phyloP scores from a whole-genome alignment of 2,329 filamentous ascomycete genomes.

The Penicillium sp. region DNA sequence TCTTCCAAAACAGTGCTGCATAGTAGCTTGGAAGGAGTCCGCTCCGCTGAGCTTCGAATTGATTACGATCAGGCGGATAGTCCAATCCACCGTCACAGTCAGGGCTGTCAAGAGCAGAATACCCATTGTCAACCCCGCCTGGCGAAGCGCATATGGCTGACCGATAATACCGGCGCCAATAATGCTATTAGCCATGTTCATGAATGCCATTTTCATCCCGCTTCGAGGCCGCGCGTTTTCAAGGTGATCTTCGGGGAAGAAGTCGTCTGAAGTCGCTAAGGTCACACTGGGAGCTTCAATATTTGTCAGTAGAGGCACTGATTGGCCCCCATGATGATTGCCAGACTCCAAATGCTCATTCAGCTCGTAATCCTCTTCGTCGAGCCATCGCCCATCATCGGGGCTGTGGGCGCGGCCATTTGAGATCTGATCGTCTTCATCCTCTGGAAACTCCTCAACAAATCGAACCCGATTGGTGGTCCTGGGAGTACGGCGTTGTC shows the following conservation, averaged over 20 bases:
- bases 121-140: conserved; percentile 82
- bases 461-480: conserved; percentile 75
- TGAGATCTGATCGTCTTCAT: conserved; percentile 26
- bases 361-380: conserved; percentile 61
- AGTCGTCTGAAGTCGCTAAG: conserved; percentile 60
- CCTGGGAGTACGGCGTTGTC: conserved; percentile 51
- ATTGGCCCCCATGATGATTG: conserved; percentile 47
- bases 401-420: conserved; percentile 32
- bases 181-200: conserved; percentile 99
- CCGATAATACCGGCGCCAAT: conserved; percentile 74
- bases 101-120: conserved; percentile 73
- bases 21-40: conserved; percentile 91
- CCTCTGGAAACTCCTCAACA: conserved; percentile 40
- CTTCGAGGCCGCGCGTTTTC: conserved; percentile 74
- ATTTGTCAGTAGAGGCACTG: conserved; percentile 71
- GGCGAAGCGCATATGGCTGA: conserved; percentile 92
- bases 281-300: conserved; percentile 80
- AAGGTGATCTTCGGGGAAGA: conserved; percentile 58
- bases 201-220: conserved; percentile 82
- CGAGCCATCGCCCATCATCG: conserved; percentile 44
- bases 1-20: conserved; percentile 91
- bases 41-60: conserved; percentile 96
- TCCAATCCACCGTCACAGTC: conserved; percentile 92
- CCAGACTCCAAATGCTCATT: conserved; percentile 38
- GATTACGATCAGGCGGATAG: conserved; percentile 91